phyloP scores from a whole-genome alignment of 208 protist species.

The Crithidia expoeki region DNA sequence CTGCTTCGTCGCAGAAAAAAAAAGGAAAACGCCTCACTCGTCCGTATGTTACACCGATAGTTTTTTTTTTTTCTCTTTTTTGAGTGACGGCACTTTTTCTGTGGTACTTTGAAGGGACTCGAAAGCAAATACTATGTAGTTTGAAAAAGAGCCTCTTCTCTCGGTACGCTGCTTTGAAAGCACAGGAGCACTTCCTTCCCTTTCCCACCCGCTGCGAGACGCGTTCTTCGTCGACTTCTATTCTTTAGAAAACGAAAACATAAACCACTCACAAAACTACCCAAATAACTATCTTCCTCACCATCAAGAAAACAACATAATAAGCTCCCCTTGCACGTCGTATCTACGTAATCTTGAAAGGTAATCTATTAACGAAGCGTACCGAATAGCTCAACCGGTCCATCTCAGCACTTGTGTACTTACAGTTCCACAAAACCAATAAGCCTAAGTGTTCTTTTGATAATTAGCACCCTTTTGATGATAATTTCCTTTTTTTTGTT shows the following conservation, averaged over 20 bases:
- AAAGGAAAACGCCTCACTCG: no score
- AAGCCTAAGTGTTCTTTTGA: no score
- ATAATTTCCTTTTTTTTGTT: not conserved
- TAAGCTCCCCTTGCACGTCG: not conserved
- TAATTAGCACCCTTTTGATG: no score
- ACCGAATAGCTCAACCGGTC: not conserved
- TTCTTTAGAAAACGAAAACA: no score
- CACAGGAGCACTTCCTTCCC: no score
- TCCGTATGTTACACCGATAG: not conserved
- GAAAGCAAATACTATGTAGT: no score
- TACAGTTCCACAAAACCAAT: not conserved
- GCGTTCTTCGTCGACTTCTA: no score
- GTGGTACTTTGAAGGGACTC: no score
- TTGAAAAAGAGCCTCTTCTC: no score
- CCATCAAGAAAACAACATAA: slow-evolving; percentile 10
- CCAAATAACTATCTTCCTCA: not conserved
- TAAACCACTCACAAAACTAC: not conserved
- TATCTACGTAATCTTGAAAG: not conserved
- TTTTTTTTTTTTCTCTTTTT: not conserved
- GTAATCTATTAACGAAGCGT: not conserved
- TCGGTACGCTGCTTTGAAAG: no score
- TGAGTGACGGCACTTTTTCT: no score
- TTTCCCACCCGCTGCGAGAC: no score
- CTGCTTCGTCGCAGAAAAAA: not conserved
- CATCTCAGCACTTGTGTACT: not conserved